Evolutionary conservation across 2,329 filamentous ascomycete species (phyloP).

Genomic region (Cladosporium sp.): DNA sequence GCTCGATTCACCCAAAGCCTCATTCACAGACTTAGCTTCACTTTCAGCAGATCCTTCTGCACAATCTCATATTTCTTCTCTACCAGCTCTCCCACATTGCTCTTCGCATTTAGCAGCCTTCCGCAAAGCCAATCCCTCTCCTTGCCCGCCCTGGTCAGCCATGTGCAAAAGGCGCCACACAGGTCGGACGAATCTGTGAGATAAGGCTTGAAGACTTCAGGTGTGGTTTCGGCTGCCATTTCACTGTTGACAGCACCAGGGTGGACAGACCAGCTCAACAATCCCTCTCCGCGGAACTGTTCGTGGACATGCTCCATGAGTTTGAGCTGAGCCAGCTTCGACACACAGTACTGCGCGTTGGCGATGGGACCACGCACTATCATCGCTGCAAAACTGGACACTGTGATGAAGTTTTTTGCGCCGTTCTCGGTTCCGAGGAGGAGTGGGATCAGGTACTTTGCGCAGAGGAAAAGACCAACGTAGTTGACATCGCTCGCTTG

Average conservation of each 20-base stretch:
- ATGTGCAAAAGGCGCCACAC: constrained; percentile 30
- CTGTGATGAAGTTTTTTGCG: constrained; percentile 28
- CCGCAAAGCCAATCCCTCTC: constrained; percentile 33
- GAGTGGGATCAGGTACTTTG: constrained; percentile 25
- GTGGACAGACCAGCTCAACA: constrained; percentile 31
- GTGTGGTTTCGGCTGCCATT: constrained; percentile 31
- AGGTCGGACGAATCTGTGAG: constrained; percentile 29
- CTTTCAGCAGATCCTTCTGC: constrained; percentile 31
- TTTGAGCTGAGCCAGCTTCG: constrained; percentile 33
- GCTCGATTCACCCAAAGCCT: neutral
- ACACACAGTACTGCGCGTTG: constrained; percentile 34
- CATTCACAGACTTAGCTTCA: constrained; percentile 20
- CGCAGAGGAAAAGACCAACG: constrained; percentile 23
- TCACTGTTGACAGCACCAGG: constrained; percentile 33
- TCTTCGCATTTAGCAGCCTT: constrained; percentile 31
- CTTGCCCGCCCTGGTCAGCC: constrained; percentile 26
- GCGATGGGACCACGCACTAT: constrained; percentile 36
- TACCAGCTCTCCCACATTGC: constrained; percentile 33
- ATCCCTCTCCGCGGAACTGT: constrained; percentile 25
- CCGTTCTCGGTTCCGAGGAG: constrained; percentile 16
- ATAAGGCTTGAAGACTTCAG: constrained; percentile 21
- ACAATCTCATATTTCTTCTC: constrained; percentile 30
- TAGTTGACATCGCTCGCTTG: constrained; percentile 25
- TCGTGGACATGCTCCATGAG: constrained; percentile 35
- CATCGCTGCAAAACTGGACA: constrained; percentile 27